phyloP scores from a whole-genome alignment of 2,329 filamentous ascomycete genomes.

The Ceratocystis lukuohia region DNA sequence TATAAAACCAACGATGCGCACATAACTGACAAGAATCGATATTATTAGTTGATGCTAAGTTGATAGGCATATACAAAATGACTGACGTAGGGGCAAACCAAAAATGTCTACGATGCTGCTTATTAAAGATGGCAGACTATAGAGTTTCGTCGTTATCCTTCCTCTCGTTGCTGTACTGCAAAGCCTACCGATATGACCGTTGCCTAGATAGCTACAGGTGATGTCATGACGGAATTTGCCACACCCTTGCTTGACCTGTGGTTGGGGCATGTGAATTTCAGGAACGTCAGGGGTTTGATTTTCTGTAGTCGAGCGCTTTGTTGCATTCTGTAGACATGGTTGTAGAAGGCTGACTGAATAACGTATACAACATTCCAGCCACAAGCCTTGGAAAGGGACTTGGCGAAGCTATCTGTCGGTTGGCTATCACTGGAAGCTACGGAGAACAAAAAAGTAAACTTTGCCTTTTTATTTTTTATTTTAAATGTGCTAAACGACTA shows the following conservation, averaged over 20 bases:
- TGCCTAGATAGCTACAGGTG: neutral
- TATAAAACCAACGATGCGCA: neutral
- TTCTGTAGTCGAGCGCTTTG: neutral
- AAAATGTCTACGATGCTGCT: neutral
- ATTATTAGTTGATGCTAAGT: neutral
- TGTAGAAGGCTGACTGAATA: neutral
- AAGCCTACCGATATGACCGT: neutral
- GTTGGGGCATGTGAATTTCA: neutral
- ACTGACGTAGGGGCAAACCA: neutral
- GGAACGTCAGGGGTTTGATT: neutral
- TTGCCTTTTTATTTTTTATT: neutral
- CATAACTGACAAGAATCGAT: neutral
- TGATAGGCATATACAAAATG: neutral
- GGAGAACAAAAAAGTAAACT: neutral
- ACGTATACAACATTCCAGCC: neutral
- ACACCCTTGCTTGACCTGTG: neutral
- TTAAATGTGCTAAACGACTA: too few species aligned
- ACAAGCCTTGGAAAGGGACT: neutral
- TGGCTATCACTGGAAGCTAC: neutral
- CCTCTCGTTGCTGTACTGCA: neutral
- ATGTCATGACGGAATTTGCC: slow-evolving; percentile 3
- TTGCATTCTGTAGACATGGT: neutral
- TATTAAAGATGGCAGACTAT: neutral
- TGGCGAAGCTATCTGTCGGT: neutral
- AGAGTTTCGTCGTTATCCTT: neutral